Conservation (phyloP, 1,284 basidiomycete genomes). For the Sanguinoderma infundibulare region DNA sequence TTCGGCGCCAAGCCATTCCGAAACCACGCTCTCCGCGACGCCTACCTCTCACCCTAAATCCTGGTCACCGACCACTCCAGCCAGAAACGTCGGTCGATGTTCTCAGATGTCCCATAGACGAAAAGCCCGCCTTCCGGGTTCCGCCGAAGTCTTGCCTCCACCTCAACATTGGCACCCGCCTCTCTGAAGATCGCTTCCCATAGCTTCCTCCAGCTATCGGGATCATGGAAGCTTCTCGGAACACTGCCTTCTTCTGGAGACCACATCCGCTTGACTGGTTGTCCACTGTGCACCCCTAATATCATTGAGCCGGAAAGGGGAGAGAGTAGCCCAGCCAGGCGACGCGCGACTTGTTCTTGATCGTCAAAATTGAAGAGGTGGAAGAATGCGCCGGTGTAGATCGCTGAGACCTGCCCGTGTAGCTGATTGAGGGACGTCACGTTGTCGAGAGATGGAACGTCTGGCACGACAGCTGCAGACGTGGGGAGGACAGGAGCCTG, state of each 20-base stretch:
- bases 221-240: conserved; percentile 39
- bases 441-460: conserved; percentile 33
- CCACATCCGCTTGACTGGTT: not conserved
- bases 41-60: too few species aligned
- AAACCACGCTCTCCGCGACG: too few species aligned
- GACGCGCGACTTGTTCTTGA: conserved; percentile 43
- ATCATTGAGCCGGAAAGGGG: conserved; percentile 37
- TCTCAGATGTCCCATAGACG: too few species aligned
- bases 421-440: conserved; percentile 44
- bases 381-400: conserved; percentile 50
- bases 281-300: conserved; percentile 35
- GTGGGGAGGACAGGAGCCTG: conserved; percentile 31
- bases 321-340: conserved; percentile 42
- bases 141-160: too few species aligned
- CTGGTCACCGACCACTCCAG: too few species aligned
- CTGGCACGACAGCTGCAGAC: conserved; percentile 24
- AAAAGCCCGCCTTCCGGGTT: too few species aligned
- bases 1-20: too few species aligned
- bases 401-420: conserved; percentile 44
- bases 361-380: conserved; percentile 48
- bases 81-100: too few species aligned
- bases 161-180: conserved; percentile 37
- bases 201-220: conserved; percentile 44
- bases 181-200: conserved; percentile 47
- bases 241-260: conserved; percentile 23